Base-by-base conservation (phyloP, 805 yeast species). In the Saccharomyces kudriavzevii region DNA sequence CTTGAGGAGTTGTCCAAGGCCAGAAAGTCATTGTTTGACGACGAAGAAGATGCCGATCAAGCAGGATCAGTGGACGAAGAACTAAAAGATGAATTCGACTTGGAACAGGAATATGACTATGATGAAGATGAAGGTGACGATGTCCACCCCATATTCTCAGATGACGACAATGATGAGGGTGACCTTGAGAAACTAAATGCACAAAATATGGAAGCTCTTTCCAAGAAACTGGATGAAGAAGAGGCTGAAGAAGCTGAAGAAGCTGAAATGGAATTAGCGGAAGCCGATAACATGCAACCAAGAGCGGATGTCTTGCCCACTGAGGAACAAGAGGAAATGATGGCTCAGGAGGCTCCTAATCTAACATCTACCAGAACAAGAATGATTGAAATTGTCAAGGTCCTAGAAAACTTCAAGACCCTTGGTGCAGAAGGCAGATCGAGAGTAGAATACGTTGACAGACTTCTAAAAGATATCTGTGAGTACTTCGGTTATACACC, bases 351-450 rank as follows among this genome's bases (percentile, higher is more conserved):
- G 14, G 85, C 89, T 48, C 83, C 83, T 60, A 96, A 90, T 68
- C 77, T 91, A 49, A 87, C 90, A 6, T 77, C 87, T 62, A 79
- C 88, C 6, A 83, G 98, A 72, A 89, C 97, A 20, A 83, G 99
- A 74, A 92, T 94, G 87, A 83, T 92, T 61, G 99, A 94, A 74
- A 82, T 95, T 58, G 92, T 91, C 50, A 91, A 91, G 69, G 97
- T 92, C 17, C 79, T 94, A 62, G 97, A 92, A 70, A 89, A 92
- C 70, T 89, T 92, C 74, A 84, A 83, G 66, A 85, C 75, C 50
- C 67, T 89, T 63, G 85, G 89, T 6, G 96, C 90, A 69, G 91
- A 83, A 62, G 97, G 96, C 13, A 83, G 81, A 67, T 84, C 92
- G 49, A 85, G 99, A 74, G 74, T 85, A 22, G 96, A 90, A 58